phyloP scores from a whole-genome alignment of 106 monocot genomes.

The Narthecium ossifragum region DNA sequence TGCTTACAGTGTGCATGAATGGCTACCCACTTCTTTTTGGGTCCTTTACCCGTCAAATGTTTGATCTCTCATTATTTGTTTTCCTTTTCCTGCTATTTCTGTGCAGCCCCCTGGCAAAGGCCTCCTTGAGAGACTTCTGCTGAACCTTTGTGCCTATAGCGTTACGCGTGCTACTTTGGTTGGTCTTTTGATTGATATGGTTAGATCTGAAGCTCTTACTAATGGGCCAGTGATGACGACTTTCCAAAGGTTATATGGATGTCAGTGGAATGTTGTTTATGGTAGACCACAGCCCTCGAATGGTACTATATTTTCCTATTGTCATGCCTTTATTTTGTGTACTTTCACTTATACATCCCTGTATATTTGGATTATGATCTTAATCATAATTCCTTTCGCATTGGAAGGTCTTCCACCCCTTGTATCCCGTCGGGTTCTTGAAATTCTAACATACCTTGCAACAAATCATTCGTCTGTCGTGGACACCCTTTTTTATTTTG shows the following conservation, averaged over 20 bases:
- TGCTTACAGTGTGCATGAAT: no score
- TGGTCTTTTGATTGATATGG: constrained; percentile 50
- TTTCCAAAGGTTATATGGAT: constrained; percentile 51
- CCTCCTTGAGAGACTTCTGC: constrained; percentile 61
- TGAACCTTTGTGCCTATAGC: constrained; percentile 66
- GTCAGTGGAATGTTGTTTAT: constrained; percentile 63
- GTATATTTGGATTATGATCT: background rate
- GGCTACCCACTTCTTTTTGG: no score
- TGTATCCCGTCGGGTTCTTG: constrained; percentile 54
- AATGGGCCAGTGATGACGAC: constrained; percentile 2
- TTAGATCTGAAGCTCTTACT: constrained; percentile 45
- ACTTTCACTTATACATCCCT: no score
- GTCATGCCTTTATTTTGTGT: background rate
- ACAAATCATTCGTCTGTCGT: constrained; percentile 48
- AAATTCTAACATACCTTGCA: constrained; percentile 57
- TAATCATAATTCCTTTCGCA: background rate
- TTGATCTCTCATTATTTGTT: background rate
- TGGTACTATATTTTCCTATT: constrained; percentile 29
- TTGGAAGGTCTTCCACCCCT: constrained; percentile 61
- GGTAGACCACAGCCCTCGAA: constrained; percentile 40
- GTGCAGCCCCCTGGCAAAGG: constrained; percentile 74
- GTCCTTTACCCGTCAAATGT: no score
- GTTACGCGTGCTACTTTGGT: constrained; percentile 41
- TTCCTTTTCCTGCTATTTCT: background rate
- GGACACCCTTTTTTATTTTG: constrained; percentile 43